Base-by-base conservation (phyloP, 2,329 filamentous ascomycete species). In the Microdochium nivale region DNA sequence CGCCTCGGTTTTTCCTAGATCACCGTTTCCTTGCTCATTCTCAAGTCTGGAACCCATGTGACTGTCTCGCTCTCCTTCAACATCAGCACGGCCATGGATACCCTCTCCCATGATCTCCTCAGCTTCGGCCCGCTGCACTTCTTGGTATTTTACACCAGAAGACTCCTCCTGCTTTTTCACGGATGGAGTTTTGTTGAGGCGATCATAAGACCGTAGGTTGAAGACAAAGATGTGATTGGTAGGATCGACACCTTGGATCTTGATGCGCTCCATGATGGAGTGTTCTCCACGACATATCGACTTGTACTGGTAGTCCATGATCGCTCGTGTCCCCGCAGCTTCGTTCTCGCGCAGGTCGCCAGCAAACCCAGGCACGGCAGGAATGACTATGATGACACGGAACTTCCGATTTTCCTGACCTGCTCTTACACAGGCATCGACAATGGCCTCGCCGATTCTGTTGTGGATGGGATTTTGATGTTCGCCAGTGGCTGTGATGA, bases 281-380 rank as follows among this genome's bases (percentile, higher is more conserved):
- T 97, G 77, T 56, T 95, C 86, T 5, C 94, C 94, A 46, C 94
- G 86, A 62, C 87, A 89, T 58, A 99, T 95, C 0, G 90, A 95
- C 70, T 95, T 95, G 76, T 94, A 99, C 65, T 97, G 94, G 63
- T 96, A 97, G 65, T 97, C 91, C 90, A 99, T 97, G 62, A 97
- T 99, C 11, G 91, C 92, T 48, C 90, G 73, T 0, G 92, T 97
- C 10, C 92, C 92, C 1, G 82, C 81, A 0, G 92, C 92, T 21
- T 87, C 90, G 59, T 88, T 84, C 13, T 90, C 83, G 52, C 91
- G 77, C 27, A 99, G 76, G 63, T 97, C 92, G 47, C 92, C 92
- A 0, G 92, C 91, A 60, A 99, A 99, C 0, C 92, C 94, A 8
- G 94, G 92, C 52, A 99, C 86, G 1, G 90, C 86, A 1, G 94